A percentile compares a stretch with the other conserved stretches of the same genome.
Conservation (phyloP, 2,329 filamentous ascomycete species). For the Chaetomiaceae sp. region DNA sequence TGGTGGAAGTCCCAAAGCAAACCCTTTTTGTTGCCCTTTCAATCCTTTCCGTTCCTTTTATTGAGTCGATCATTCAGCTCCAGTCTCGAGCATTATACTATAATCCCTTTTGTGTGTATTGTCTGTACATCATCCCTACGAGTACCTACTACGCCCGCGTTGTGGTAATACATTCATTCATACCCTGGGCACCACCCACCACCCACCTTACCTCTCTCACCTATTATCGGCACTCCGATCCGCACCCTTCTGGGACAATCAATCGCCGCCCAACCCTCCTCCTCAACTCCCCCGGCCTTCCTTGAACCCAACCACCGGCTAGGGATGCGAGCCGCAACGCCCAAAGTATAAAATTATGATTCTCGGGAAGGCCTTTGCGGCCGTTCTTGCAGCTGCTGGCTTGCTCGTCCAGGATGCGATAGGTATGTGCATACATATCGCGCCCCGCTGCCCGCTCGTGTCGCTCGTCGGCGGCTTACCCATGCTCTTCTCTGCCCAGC, state of each 20-base stretch:
- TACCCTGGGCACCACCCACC: too few species aligned
- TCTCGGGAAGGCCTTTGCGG: slow-evolving; percentile 29
- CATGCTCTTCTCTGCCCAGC: slow-evolving; percentile 38
- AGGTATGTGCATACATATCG: slow-evolving; percentile 24
- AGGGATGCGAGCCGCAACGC: slow-evolving; percentile 7
- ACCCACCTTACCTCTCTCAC: too few species aligned
- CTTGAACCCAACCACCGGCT: background rate
- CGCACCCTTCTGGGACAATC: too few species aligned
- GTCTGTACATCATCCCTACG: too few species aligned
- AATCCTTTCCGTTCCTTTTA: background rate
- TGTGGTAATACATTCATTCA: too few species aligned
- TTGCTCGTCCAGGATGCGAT: slow-evolving; percentile 25
- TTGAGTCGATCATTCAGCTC: slow-evolving; percentile 2
- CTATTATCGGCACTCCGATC: background rate
- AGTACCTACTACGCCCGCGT: too few species aligned
- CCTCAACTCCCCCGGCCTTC: too few species aligned
- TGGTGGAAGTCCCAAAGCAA: background rate
- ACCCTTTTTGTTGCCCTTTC: background rate
- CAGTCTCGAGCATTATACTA: background rate
- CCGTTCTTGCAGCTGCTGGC: slow-evolving; percentile 26
- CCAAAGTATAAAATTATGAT: slow-evolving; percentile 25
- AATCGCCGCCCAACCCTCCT: too few species aligned
- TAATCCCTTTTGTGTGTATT: too few species aligned
- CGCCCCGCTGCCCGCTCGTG: background rate
- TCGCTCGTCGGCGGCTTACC: slow-evolving; percentile 3